Conservation (phyloP, 495 filamentous ascomycete genomes). For the Podospora appendiculata region DNA sequence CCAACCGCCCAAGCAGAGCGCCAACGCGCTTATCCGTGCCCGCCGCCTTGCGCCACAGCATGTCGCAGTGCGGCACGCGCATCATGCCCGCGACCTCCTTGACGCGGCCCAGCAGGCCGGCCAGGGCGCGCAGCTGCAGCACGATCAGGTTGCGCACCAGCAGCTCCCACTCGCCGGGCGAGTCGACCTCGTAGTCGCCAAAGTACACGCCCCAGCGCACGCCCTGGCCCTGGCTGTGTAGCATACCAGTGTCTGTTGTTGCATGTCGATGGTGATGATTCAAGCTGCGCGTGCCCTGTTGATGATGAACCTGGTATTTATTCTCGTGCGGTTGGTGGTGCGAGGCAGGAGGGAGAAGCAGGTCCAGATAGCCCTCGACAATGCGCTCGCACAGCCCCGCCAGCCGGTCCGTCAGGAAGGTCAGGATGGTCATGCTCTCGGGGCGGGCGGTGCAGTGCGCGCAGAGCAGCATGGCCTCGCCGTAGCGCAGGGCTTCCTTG, state of each 20-base stretch:
- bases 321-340: not conserved
- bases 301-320: too few relatives aligned
- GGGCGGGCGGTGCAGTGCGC: constrained; percentile 3
- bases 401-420: constrained; percentile 6
- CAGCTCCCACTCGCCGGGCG: constrained; percentile 5
- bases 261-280: too few relatives aligned
- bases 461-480: constrained; percentile 6
- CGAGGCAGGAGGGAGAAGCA: not conserved
- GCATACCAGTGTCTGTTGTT: too few relatives aligned
- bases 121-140: constrained; percentile 1
- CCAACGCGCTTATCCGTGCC: not conserved
- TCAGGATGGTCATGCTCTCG: constrained; percentile 7
- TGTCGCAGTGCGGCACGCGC: not conserved
- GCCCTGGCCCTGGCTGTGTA: not conserved
- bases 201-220: constrained; percentile 2
- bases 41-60: constrained; percentile 2
- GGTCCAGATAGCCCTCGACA: constrained; percentile 1
- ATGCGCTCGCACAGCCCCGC: constrained; percentile 4
- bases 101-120: not conserved
- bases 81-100: not conserved
- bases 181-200: constrained; percentile 8
- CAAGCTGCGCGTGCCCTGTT: too few relatives aligned
- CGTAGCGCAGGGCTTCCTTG: constrained; percentile 8
- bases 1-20: not conserved
- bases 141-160: constrained; percentile 7